phyloP scores from a whole-genome alignment of 2,329 filamentous ascomycete species.

The Mycogone perniciosa region DNA sequence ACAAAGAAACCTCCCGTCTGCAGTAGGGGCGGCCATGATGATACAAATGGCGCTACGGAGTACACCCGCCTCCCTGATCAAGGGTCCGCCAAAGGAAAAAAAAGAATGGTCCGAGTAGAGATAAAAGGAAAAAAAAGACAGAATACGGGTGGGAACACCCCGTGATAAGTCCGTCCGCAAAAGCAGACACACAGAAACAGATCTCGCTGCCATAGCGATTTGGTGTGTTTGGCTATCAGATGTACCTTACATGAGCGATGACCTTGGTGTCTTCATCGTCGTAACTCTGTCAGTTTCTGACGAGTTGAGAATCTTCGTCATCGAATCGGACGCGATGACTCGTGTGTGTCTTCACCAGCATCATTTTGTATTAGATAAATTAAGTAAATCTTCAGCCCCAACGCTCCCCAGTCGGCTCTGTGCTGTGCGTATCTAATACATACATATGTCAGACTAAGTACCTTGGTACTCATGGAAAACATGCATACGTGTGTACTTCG shows the following conservation, averaged over 20 bases:
- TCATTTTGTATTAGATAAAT: no score
- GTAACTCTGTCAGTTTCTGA: not conserved
- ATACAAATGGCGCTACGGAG: constrained; percentile 2
- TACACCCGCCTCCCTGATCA: not conserved
- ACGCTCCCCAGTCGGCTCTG: no score
- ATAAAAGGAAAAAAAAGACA: not conserved
- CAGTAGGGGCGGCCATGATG: constrained; percentile 1
- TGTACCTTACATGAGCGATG: constrained; percentile 4
- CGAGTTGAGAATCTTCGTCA: no score
- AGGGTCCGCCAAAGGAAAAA: not conserved
- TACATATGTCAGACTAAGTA: no score
- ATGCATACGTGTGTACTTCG: no score
- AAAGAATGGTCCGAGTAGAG: not conserved
- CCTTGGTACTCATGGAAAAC: no score
- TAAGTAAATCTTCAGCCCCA: no score
- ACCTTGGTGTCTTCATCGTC: not conserved
- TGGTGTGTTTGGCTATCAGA: not conserved
- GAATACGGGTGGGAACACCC: no score
- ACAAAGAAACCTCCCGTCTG: not conserved
- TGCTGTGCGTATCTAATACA: no score
- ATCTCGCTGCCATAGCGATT: constrained; percentile 5
- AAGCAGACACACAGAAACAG: constrained; percentile 1
- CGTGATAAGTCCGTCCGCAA: no score
- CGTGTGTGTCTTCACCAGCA: no score
- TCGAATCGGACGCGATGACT: no score